Percentiles rank a stretch among this genome's conserved stretches.
phyloP scores from a whole-genome alignment of 371 early-diverging fungal species.

The Apophysomyces trapeziformis region DNA sequence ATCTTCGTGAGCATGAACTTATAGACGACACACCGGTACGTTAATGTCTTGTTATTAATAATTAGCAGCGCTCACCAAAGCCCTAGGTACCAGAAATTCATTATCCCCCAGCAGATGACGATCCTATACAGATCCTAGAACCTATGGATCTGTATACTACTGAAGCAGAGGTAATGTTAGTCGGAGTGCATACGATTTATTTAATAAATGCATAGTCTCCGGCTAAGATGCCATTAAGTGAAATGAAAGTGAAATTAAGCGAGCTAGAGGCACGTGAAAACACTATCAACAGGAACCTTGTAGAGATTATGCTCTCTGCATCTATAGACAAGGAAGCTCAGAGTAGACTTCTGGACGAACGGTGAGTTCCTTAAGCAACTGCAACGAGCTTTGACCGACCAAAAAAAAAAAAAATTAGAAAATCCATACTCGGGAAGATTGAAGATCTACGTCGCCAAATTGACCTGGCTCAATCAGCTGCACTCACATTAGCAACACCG shows the following conservation, averaged over 20 bases:
- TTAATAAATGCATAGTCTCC: neutral
- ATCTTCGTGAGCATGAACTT: neutral
- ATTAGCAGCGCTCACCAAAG: too few relatives aligned
- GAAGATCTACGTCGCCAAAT: neutral
- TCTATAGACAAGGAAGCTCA: neutral
- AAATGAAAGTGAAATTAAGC: neutral
- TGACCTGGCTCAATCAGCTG: neutral
- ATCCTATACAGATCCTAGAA: neutral
- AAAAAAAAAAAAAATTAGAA: slow-evolving; percentile 2
- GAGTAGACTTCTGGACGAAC: neutral
- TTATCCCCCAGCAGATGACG: neutral
- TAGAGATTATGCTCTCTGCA: slow-evolving; percentile 7
- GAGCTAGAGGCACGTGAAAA: slow-evolving; percentile 11
- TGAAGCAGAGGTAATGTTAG: neutral
- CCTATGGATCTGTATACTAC: neutral
- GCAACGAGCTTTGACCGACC: neutral
- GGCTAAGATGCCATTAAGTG: neutral
- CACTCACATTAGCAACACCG: neutral
- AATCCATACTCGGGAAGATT: neutral
- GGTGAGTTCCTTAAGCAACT: neutral
- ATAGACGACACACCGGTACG: neutral
- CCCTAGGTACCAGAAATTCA: neutral
- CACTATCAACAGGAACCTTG: slow-evolving; percentile 13
- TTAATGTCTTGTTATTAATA: too few relatives aligned
- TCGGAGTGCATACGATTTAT: neutral